phyloP scores from a whole-genome alignment of 768 basidiomycete species.

The Hypsizygus marmoreus region DNA sequence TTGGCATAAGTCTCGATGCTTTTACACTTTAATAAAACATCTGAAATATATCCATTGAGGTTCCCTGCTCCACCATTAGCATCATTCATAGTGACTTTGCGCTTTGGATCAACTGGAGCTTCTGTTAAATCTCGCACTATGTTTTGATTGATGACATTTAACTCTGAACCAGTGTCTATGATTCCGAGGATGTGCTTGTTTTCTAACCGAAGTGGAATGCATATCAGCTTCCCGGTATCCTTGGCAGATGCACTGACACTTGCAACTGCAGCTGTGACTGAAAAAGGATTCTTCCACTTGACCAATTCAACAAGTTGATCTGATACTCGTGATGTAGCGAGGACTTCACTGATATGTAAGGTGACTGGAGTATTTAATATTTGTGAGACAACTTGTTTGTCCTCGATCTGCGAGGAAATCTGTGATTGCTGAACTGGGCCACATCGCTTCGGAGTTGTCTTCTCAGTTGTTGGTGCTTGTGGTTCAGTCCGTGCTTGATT shows the following conservation, averaged over 20 bases:
- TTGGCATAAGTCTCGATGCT: neutral
- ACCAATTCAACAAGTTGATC: neutral
- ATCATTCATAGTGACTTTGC: neutral
- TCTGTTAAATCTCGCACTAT: neutral
- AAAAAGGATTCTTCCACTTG: neutral
- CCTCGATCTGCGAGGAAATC: neutral
- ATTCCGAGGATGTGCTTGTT: neutral
- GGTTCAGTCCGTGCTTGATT: too few relatives aligned
- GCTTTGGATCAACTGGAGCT: neutral
- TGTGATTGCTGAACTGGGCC: neutral
- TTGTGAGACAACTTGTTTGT: neutral
- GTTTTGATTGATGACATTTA: conserved; percentile 1
- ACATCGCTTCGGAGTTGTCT: neutral
- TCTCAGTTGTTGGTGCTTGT: neutral
- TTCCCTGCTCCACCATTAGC: conserved; percentile 2
- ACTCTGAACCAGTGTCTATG: conserved; percentile 1
- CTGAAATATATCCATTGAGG: neutral
- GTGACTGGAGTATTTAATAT: neutral
- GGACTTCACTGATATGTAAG: neutral
- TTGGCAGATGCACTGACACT: neutral
- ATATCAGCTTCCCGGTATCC: neutral
- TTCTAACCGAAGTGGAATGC: neutral
- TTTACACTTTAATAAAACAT: neutral
- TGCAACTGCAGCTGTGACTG: neutral
- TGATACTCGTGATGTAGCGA: neutral